Conservation (phyloP, 164 flowering plant genomes). For the Umbilicus rupestris region DNA sequence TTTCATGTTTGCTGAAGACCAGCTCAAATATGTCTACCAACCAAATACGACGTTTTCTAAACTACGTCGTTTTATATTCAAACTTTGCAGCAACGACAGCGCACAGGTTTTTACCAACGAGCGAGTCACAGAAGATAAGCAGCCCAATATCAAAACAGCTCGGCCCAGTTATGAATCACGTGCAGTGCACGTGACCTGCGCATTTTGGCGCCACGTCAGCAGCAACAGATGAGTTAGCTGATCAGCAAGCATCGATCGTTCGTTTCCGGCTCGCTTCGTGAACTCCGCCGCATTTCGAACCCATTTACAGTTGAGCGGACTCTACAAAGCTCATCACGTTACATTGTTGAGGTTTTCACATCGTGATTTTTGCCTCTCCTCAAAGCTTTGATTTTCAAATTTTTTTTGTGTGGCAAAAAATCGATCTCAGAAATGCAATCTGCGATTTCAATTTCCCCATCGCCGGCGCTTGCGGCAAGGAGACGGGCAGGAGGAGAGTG, state of each 20-base stretch:
- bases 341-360: not conserved
- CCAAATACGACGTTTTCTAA: no score
- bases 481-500: not conserved
- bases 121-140: no score
- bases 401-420: no score
- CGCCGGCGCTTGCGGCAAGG: not conserved
- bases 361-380: not conserved
- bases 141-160: no score
- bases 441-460: slow-evolving; percentile 2
- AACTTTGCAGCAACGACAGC: no score
- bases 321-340: not conserved
- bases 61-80: no score
- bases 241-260: not conserved
- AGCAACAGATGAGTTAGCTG: not conserved
- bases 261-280: slow-evolving; percentile 4
- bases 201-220: not conserved
- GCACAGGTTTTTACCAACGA: no score
- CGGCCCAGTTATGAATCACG: no score
- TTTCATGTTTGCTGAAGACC: no score
- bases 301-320: not conserved
- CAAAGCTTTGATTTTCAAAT: no score
- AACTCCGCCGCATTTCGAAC: slow-evolving; percentile 1
- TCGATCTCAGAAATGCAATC: not conserved
- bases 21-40: no score
- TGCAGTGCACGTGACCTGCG: not conserved